These are phyloP conservation scores for Heliosperma pusillum DNA, from an alignment of 148 eudicot species.

Conservation along the genomic window DNA sequence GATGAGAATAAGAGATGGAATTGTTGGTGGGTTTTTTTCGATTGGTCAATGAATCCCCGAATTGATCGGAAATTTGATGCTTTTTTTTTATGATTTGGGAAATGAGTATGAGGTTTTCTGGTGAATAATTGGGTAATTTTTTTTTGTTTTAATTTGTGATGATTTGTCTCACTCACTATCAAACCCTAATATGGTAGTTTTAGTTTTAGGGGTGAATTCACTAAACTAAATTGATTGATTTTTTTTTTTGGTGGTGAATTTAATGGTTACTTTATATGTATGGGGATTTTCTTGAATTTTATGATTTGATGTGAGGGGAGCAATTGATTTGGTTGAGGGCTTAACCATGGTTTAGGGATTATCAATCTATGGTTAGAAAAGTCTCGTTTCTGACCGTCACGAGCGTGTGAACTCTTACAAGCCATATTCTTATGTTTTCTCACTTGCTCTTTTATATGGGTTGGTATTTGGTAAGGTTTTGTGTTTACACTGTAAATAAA, in stretches of 20 bases:
- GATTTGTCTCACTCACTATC: conserved; percentile 14
- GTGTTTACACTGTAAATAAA: too few species aligned
- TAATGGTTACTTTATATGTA: neutral
- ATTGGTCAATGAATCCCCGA: conserved; percentile 18
- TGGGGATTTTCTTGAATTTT: neutral
- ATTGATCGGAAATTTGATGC: conserved; percentile 40
- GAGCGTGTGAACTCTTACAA: too few species aligned
- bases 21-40: conserved; percentile 24
- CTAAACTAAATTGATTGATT: neutral
- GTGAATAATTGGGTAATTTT: neutral
- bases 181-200: conserved; percentile 9
- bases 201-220: neutral
- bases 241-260: neutral
- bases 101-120: neutral
- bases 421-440: too few species aligned
- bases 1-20: conserved; percentile 18
- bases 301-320: neutral
- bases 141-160: neutral
- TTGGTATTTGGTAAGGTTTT: too few species aligned
- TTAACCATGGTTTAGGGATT: neutral
- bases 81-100: neutral
- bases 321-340: neutral
- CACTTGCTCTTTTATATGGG: too few species aligned
- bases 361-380: too few species aligned
- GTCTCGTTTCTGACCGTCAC: too few species aligned